Base-by-base conservation (phyloP, 441 rosid genomes). In the Eutrema salsugineum region DNA sequence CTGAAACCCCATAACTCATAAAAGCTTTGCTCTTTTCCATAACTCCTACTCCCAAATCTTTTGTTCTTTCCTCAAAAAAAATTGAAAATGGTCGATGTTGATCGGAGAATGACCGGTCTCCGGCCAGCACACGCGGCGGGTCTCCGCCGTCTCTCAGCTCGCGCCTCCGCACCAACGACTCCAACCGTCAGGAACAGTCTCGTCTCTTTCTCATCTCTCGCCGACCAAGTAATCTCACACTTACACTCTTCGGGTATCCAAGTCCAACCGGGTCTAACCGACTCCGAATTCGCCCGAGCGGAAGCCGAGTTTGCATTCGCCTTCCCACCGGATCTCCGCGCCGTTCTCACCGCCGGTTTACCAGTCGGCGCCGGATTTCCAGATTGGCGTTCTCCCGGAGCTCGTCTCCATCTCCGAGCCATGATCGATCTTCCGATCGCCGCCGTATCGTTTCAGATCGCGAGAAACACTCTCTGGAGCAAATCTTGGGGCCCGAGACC, bases 71-170 rank as follows among this genome's bases (percentile, higher is more conserved):
- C 40, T 24, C 22, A 22, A 16, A 0, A 32, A 15, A 19, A 44
- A 5, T 10, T 22, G 1, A 35, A 7, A 67, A 94, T 94, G 99
- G 99, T 91, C 54, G 99, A 94, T 85, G 97, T 94, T 27, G 99
- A 94, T 90, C 88, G 97, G 83, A 87, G 97, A 47, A 82, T 92
- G 89, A 59, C 90, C 79, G 93, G 97, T 76, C 91, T 94, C 7
- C 89, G 88, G 46, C 99, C 97, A 82, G 86, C 93, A 17, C 97
- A 94, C 73, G 67, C 89, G 5, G 99, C 99, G 8, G 99, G 96
- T 33, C 81, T 91, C 43, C 99, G 97, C 70, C 97, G 99, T 49
- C 89, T 94, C 55, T 94, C 97, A 1, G 99, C 97, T 22, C 81
- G 97, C 1, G 99, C 99, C 33, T 86, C 99, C 42, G 94, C 95